Base-by-base conservation (phyloP, 2,329 filamentous ascomycete species). In the Penicillium sp. region DNA sequence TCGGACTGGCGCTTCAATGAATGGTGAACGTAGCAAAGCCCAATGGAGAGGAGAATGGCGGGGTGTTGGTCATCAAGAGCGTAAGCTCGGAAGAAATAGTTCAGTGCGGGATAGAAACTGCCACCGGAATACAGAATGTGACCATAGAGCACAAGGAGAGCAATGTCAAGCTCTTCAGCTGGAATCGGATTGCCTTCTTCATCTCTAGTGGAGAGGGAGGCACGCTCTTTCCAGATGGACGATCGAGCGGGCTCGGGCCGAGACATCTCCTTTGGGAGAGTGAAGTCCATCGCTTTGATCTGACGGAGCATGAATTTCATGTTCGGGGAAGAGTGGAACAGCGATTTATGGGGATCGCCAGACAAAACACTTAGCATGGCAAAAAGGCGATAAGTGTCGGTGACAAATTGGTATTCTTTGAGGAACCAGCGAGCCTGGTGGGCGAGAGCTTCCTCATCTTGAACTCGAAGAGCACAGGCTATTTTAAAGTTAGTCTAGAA, bases 281-380 rank as follows among this genome's bases (percentile, higher is more conserved):
- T 71, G 46, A 76, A 82, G 62, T 98, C 92, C 69, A 94, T 85
- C 3, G 80, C 79, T 62, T 94, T 93, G 65, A 98, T 85, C 64
- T 94, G 87, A 3, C 92, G 81, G 41, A 95, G 73, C 54, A 96
- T 80, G 57, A 85, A 94, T 61, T 96, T 96, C 62, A 95, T 88
- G 13, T 83, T 82, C 0, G 86, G 82, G 0, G 85, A 84, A 2
- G 83, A 82, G 35, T 82, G 82, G 62, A 90, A 95, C 71, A 83
- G 51, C 2, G 65, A 65, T 39, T 59, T 61, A 16, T 56, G 59
- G 13, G 82, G 79, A 10, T 85, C 81, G 35, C 85, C 80, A 55
- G 80, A 85, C 6, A 94, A 70, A 12, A 84, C 77, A 39, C 84
- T 85, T n/a, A 92, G 70, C 14, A 83, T 76, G 18, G 82, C 77